Base-by-base conservation (phyloP, 1,284 basidiomycete species). In the Sporisorium graminicola region DNA sequence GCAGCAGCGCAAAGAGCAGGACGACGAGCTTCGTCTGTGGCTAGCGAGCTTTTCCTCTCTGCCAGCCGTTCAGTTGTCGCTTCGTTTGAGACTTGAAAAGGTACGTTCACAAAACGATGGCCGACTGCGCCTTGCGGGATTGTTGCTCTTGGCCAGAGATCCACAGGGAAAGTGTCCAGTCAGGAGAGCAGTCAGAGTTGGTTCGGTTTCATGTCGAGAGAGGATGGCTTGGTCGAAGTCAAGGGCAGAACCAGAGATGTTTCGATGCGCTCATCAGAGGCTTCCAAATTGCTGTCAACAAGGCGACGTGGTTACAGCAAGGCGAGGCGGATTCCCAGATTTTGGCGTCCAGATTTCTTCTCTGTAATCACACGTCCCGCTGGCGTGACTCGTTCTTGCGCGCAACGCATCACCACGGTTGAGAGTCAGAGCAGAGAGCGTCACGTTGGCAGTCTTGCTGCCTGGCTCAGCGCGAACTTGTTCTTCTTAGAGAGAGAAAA, bases 261-360 rank as follows among this genome's bases (percentile, higher is more conserved):
- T 22, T n/a, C 18, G 33, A 12, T 40, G 33, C 16, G 33, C 46
- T 27, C 4, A 37, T 58, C 46, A 43, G 16, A 16, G 26, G 35
- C 26, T 10, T n/a, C 20, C 1, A 7, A 16, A 13, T 27, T 22
- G 53, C 42, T 61, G 65, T 67, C 65, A 40, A 55, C 65, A 67
- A 51, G 51, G 54, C 57, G 65, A 67, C 65, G 42, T 37, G 64
- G 53, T 52, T 59, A 65, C 50, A 53, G n/a, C 12, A 1, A n/a
- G n/a, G n/a, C n/a, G n/a, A n/a, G n/a, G n/a, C 5, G 22, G 13
- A 12, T 16, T 20, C 22, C 16, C 31, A 27, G 10, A 24, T 35
- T 42, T n/a, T 40, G 7, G 6, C 37, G 18, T 40, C 13, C 3
- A 18, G 18, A 7, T 50, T 35, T 22, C 27, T 18, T 44, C 46